Evolutionary conservation across 208 protist genomes (phyloP).

Genomic region (Naegleria lovaniensis): DNA sequence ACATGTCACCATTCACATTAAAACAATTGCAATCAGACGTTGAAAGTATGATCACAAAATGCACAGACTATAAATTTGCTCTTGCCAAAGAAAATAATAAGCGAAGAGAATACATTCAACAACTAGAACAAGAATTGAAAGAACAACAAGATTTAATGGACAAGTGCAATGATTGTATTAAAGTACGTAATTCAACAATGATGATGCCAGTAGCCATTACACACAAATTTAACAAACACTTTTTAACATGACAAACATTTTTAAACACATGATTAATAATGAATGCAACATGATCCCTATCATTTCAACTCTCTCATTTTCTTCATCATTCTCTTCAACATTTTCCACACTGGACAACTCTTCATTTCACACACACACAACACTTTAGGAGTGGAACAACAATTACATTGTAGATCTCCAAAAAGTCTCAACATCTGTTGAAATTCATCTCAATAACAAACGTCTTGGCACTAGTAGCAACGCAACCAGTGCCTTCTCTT

Average conservation of each 20-base stretch:
- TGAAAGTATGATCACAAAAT: neutral
- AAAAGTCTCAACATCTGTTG: neutral
- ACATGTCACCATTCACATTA: neutral
- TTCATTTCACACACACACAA: neutral
- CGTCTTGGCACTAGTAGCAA: neutral
- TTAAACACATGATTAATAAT: too few species aligned
- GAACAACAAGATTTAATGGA: neutral
- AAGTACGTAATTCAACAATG: neutral
- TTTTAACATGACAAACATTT: too few species aligned
- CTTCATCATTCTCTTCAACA: too few species aligned
- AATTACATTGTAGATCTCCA: neutral
- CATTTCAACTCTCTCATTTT: too few species aligned
- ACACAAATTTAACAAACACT: too few species aligned
- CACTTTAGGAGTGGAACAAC: neutral
- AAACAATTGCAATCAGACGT: neutral
- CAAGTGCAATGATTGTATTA: neutral
- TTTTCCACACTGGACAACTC: too few species aligned
- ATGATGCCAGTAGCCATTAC: neutral
- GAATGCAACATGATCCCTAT: too few species aligned
- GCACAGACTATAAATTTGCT: neutral
- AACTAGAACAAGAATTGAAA: neutral
- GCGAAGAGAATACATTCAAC: neutral
- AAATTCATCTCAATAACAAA: conserved; percentile 22
- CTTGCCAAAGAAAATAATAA: conserved; percentile 2
- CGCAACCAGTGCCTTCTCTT: neutral